phyloP scores from a whole-genome alignment of 2,329 filamentous ascomycete species.

The Nemania sp. region DNA sequence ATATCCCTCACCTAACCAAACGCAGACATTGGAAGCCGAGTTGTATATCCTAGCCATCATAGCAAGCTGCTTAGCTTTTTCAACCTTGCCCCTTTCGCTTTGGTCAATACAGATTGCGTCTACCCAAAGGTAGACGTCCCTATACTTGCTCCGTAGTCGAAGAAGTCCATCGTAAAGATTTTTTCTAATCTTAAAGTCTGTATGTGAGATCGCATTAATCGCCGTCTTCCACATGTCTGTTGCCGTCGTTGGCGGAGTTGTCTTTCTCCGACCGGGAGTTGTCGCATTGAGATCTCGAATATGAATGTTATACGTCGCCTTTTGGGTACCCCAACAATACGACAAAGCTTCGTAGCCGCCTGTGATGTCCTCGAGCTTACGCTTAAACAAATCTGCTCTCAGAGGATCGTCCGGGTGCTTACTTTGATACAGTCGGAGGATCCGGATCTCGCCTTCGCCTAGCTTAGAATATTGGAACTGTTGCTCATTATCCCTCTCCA shows the following conservation, averaged over 20 bases:
- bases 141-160: slow-evolving; percentile 16
- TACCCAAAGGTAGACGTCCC: slow-evolving; percentile 19
- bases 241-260: background rate
- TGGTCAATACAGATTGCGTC: slow-evolving; percentile 28
- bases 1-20: slow-evolving; percentile 26
- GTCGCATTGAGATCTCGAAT: slow-evolving; percentile 27
- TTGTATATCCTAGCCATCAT: slow-evolving; percentile 26
- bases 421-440: slow-evolving; percentile 27
- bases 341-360: slow-evolving; percentile 25
- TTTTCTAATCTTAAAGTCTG: slow-evolving; percentile 18
- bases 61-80: slow-evolving; percentile 20
- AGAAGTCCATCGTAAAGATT: slow-evolving; percentile 17
- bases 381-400: slow-evolving; percentile 28
- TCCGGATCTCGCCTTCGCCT: slow-evolving; percentile 12
- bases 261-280: background rate
- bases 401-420: slow-evolving; percentile 16
- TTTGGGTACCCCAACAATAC: slow-evolving; percentile 24
- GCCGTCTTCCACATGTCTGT: slow-evolving; percentile 16
- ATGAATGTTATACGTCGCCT: slow-evolving; percentile 19
- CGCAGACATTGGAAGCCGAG: slow-evolving; percentile 21
- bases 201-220: slow-evolving; percentile 11
- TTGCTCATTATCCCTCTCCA: slow-evolving; percentile 13
- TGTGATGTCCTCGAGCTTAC: slow-evolving; percentile 13
- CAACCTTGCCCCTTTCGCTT: slow-evolving; percentile 11
- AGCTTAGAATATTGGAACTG: slow-evolving; percentile 28